Evolutionary conservation across 73 alveolate genomes (phyloP).

Genomic region (Blepharisma japonicum): DNA sequence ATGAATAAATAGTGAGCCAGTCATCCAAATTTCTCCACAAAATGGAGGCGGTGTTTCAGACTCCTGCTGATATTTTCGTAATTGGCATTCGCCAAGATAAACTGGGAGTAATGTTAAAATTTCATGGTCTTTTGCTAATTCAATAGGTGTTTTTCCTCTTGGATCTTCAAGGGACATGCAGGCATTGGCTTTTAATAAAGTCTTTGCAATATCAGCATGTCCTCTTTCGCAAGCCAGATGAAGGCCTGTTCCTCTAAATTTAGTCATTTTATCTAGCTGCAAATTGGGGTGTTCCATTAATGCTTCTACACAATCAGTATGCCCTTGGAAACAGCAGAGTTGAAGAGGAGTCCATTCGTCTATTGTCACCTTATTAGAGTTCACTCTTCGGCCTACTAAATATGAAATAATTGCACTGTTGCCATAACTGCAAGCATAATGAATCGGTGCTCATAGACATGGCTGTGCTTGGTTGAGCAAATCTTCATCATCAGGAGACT

Average conservation of each 20-base stretch:
- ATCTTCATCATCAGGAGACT: constrained; percentile 5
- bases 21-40: constrained; percentile 20
- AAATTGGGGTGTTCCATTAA: constrained; percentile 45
- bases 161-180: constrained; percentile 44
- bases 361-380: constrained; percentile 51
- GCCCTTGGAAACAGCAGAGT: constrained; percentile 51
- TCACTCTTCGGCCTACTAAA: constrained; percentile 34
- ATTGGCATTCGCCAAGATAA: constrained; percentile 41
- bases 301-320: constrained; percentile 48
- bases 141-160: constrained; percentile 59
- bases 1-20: neutral
- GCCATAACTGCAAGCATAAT: constrained; percentile 32
- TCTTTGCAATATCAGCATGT: constrained; percentile 52
- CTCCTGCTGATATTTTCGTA: constrained; percentile 3
- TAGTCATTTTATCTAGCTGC: constrained; percentile 50
- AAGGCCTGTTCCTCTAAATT: constrained; percentile 61
- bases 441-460: constrained; percentile 20
- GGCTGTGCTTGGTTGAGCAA: constrained; percentile 11
- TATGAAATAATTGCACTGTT: neutral
- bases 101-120: constrained; percentile 47
- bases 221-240: constrained; percentile 66
- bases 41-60: constrained; percentile 28
- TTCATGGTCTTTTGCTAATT: constrained; percentile 50
- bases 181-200: constrained; percentile 55
- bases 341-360: constrained; percentile 68